Conservation (phyloP, 1,139 yeast species). For the Geotrichum bryndzae region DNA sequence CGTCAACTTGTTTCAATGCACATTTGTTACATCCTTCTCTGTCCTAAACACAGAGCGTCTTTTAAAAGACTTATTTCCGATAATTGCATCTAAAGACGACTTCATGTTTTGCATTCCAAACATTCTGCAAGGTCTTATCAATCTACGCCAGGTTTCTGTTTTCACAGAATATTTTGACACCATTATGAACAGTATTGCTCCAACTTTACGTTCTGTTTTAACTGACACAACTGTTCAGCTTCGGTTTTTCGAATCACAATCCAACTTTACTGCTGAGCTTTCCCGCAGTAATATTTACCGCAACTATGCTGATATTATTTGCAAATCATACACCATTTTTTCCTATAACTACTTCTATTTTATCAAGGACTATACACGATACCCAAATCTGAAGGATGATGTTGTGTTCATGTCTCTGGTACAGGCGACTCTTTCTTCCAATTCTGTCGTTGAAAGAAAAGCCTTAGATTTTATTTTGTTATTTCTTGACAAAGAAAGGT, state of each 20-base stretch:
- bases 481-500: slow-evolving; percentile 6
- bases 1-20: slow-evolving; percentile 13
- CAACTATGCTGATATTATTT: slow-evolving; percentile 9
- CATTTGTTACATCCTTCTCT: slow-evolving; percentile 16
- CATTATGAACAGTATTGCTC: slow-evolving; percentile 5
- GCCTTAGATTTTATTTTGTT: slow-evolving; percentile 7
- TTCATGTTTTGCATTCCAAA: slow-evolving; percentile 17
- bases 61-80: slow-evolving; percentile 12
- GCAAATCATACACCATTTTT: slow-evolving; percentile 21
- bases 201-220: not conserved
- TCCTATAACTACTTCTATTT: slow-evolving; percentile 23
- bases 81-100: slow-evolving; percentile 14
- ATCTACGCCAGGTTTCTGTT: slow-evolving; percentile 14
- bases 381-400: slow-evolving; percentile 13
- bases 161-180: slow-evolving; percentile 9
- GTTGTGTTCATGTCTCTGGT: slow-evolving; percentile 9
- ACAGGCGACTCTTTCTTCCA: slow-evolving; percentile 10
- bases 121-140: slow-evolving; percentile 19
- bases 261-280: slow-evolving; percentile 15
- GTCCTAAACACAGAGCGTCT: slow-evolving; percentile 14
- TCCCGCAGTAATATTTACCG: slow-evolving; percentile 10
- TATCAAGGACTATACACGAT: slow-evolving; percentile 22
- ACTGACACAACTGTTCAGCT: slow-evolving; percentile 17
- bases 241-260: slow-evolving; percentile 17
- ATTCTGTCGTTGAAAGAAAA: slow-evolving; percentile 8